A percentile compares a stretch with the other conserved stretches of the same genome.
These are phyloP conservation scores for Eutypella sp. DNA, from an alignment of 2,329 filamentous ascomycete genomes.

Conservation along the genomic window DNA sequence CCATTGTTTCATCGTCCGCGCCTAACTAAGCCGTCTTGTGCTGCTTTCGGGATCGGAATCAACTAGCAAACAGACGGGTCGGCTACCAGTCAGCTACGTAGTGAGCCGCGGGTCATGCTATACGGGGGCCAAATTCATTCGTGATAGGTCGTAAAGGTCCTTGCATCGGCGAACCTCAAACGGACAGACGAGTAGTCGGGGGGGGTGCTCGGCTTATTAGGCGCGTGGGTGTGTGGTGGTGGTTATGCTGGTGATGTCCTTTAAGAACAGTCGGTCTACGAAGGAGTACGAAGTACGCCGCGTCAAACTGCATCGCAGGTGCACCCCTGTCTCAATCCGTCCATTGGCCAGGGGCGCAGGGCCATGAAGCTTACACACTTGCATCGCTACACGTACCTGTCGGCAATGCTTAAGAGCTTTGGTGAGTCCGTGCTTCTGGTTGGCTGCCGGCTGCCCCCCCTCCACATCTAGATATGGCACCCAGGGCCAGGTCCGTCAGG, in stretches of 20 bases:
- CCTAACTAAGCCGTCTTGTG: background rate
- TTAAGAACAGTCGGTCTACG: conserved; percentile 18
- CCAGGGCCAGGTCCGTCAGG: background rate
- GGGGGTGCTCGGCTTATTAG: conserved; percentile 13
- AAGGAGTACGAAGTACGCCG: conserved; percentile 21
- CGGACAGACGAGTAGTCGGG: background rate
- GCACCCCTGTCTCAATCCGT: conserved; percentile 20
- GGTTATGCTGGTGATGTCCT: conserved; percentile 14
- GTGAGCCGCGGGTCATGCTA: background rate
- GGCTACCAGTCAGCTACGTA: no score
- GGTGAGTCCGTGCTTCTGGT: conserved; percentile 15
- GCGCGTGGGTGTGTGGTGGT: no score
- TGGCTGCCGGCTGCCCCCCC: conserved; percentile 14
- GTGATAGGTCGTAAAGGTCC: background rate
- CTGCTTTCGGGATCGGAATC: no score
- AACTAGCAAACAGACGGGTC: background rate
- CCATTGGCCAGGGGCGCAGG: conserved; percentile 26
- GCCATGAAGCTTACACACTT: conserved; percentile 21
- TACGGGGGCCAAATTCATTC: background rate
- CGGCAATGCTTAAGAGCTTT: conserved; percentile 20
- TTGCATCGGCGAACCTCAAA: background rate
- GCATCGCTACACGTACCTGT: conserved; percentile 18
- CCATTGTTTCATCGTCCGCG: no score
- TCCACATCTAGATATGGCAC: conserved; percentile 4
- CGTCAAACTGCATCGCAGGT: conserved; percentile 30